Conservation (phyloP, 1,139 yeast genomes). For the Zhuliangozyma blackwelliae region DNA sequence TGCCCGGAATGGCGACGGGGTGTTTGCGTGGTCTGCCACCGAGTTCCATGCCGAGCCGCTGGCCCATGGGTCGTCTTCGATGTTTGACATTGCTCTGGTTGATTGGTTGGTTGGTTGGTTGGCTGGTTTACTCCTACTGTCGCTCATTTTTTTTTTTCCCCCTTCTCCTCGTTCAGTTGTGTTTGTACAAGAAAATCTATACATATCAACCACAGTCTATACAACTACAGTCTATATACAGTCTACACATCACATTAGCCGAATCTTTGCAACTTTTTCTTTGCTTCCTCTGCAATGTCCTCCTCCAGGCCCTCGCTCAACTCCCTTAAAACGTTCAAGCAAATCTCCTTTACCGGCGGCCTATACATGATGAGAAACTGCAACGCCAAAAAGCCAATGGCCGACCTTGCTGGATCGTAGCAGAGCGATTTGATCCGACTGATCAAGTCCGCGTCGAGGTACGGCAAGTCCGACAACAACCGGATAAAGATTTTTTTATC, state of each 20-base stretch:
- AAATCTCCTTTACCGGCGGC: constrained; percentile 71
- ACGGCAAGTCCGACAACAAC: constrained; percentile 82
- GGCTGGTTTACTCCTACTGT: no score
- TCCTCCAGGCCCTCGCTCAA: constrained; percentile 50
- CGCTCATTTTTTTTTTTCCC: no score
- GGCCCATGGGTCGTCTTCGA: constrained; percentile 40
- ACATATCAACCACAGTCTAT: no score
- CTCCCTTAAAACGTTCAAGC: constrained; percentile 61
- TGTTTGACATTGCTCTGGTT: constrained; percentile 7
- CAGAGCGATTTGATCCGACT: constrained; percentile 68
- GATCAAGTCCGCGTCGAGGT: constrained; percentile 57
- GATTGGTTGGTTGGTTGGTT: no score
- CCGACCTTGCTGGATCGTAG: constrained; percentile 77
- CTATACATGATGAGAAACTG: constrained; percentile 84
- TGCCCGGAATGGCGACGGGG: constrained; percentile 9
- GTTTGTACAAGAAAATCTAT: no score
- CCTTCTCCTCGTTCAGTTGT: no score
- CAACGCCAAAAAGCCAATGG: constrained; percentile 75
- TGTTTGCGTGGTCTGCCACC: constrained; percentile 2
- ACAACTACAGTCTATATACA: no score
- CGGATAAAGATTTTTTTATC: constrained; percentile 81
- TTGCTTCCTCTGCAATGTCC: constrained; percentile 51
- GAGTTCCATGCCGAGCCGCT: constrained; percentile 30
- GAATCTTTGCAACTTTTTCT: constrained; percentile 49
- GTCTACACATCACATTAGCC: neutral